Conservation (phyloP, 164 flowering plant species). For the Houttuynia cordata region DNA sequence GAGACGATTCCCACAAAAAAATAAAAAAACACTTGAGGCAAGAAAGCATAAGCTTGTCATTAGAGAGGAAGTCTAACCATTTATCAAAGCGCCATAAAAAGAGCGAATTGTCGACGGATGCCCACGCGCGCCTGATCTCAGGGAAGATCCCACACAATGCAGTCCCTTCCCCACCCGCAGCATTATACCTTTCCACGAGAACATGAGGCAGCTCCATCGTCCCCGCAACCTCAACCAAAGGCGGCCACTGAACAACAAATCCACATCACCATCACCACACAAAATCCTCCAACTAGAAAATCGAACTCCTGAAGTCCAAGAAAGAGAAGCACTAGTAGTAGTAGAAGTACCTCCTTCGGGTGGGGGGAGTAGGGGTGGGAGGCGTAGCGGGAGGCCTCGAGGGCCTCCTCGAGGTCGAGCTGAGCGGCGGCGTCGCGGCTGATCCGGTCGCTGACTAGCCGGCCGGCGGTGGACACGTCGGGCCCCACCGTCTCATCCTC, state of each 20-base stretch:
- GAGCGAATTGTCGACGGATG: slow-evolving; percentile 85
- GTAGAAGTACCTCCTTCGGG: slow-evolving; percentile 66
- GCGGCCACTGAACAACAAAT: slow-evolving; percentile 74
- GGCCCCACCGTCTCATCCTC: slow-evolving; percentile 68
- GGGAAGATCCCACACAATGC: slow-evolving; percentile 98
- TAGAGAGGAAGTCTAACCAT: slow-evolving; percentile 40
- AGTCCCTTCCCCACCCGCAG: slow-evolving; percentile 95
- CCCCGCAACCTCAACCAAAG: slow-evolving; percentile 78
- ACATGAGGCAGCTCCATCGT: slow-evolving; percentile 83
- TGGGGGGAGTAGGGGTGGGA: slow-evolving; percentile 88
- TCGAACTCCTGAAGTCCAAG: background rate
- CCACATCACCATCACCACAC: background rate
- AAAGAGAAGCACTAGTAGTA: background rate
- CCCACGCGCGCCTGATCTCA: slow-evolving; percentile 97
- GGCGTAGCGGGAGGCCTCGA: slow-evolving; percentile 88
- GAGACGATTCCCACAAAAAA: background rate
- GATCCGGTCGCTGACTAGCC: slow-evolving; percentile 66
- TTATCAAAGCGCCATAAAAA: slow-evolving; percentile 98
- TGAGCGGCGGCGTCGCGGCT: slow-evolving; percentile 60
- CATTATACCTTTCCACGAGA: slow-evolving; percentile 84
- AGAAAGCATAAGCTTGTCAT: background rate
- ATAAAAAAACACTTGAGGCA: background rate
- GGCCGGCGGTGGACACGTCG: slow-evolving; percentile 77
- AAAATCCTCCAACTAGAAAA: too few relatives aligned
- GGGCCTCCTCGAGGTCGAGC: slow-evolving; percentile 80